A percentile compares a stretch with the other conserved stretches of the same genome.
Evolutionary conservation across 2,329 filamentous ascomycete species (phyloP).

Genomic region (Emmonsia crescens): DNA sequence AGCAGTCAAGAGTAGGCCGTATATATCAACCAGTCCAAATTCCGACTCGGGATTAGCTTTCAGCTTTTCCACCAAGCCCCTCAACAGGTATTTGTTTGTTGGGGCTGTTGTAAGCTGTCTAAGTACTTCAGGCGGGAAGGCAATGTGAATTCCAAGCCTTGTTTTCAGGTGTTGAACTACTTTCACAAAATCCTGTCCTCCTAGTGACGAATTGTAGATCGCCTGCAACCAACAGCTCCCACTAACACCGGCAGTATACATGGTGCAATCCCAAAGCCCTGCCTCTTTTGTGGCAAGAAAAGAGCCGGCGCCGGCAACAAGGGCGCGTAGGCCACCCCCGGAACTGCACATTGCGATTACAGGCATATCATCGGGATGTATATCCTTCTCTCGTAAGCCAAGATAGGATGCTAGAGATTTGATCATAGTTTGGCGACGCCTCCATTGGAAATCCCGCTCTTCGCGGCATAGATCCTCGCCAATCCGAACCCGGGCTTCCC

Average conservation of each 20-base stretch:
- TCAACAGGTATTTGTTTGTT: constrained; percentile 83
- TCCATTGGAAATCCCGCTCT: constrained; percentile 62
- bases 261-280: constrained; percentile 85
- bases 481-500: constrained; percentile 70
- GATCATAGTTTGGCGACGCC: constrained; percentile 57
- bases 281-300: constrained; percentile 74
- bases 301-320: constrained; percentile 84
- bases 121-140: constrained; percentile 78
- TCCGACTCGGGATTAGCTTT: constrained; percentile 69
- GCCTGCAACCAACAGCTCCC: constrained; percentile 93
- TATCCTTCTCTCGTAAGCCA: constrained; percentile 60
- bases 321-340: constrained; percentile 76
- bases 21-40: constrained; percentile 87
- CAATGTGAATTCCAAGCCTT: constrained; percentile 77
- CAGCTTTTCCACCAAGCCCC: constrained; percentile 82
- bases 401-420: constrained; percentile 75
- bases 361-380: constrained; percentile 89
- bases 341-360: constrained; percentile 91
- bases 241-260: constrained; percentile 90
- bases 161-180: constrained; percentile 79
- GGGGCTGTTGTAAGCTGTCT: constrained; percentile 73
- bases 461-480: constrained; percentile 72
- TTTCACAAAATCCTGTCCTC: constrained; percentile 53
- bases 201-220: constrained; percentile 72
- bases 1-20: constrained; percentile 75